Conservation (phyloP, 1,139 yeast genomes). For the Neolecta irregularis region DNA sequence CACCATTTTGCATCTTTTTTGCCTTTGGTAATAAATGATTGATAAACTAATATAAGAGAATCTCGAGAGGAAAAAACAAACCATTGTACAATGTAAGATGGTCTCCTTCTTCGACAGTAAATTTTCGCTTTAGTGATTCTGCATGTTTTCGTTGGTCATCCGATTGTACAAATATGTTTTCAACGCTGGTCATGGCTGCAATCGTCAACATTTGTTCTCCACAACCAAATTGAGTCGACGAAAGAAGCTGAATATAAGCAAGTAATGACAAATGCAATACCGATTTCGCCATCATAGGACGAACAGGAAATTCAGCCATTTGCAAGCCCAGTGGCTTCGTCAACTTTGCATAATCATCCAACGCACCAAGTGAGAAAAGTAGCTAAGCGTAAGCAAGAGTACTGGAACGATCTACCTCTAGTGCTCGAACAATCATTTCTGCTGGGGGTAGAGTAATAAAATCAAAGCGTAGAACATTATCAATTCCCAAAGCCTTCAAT, state of each 20-base stretch:
- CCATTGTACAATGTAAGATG: constrained; percentile 66
- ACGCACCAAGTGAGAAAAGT: constrained; percentile 49
- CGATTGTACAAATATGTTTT: constrained; percentile 65
- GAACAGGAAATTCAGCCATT: constrained; percentile 78
- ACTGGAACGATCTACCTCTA: constrained; percentile 35
- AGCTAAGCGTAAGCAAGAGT: not conserved
- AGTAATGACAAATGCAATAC: constrained; percentile 4
- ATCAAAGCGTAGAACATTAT: constrained; percentile 75
- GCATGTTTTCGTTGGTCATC: constrained; percentile 64
- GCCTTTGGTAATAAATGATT: constrained; percentile 38
- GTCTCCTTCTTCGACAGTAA: constrained; percentile 80
- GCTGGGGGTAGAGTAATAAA: constrained; percentile 89
- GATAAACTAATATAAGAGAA: constrained; percentile 29
- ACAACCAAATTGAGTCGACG: constrained; percentile 56
- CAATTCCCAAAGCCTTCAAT: constrained; percentile 67
- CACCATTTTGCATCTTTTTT: constrained; percentile 52
- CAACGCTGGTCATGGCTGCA: constrained; percentile 65
- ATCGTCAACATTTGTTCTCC: constrained; percentile 65
- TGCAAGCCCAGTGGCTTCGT: constrained; percentile 58
- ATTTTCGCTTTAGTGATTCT: constrained; percentile 30
- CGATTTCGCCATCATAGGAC: constrained; percentile 70
- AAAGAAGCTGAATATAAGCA: constrained; percentile 32
- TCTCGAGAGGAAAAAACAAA: not conserved
- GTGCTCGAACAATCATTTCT: constrained; percentile 75
- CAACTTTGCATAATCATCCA: constrained; percentile 65